Conservation (phyloP, 2,329 filamentous ascomycete species). For the Myriosclerotinia curreyana region DNA sequence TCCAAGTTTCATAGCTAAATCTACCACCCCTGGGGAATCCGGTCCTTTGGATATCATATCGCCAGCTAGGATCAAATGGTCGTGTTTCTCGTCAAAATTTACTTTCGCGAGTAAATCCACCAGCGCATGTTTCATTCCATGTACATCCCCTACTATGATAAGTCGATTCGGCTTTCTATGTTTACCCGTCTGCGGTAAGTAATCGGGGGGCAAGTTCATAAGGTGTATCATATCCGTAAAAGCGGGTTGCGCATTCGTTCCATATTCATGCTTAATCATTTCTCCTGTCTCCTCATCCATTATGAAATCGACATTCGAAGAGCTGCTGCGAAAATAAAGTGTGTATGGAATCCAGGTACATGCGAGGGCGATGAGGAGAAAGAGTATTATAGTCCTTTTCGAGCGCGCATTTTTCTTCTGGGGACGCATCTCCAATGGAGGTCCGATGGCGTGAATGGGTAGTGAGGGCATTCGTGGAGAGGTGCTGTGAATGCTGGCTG, state of each 20-base stretch:
- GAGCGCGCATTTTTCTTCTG: slow-evolving; percentile 1
- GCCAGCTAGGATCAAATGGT: slow-evolving; percentile 74
- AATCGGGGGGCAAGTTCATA: slow-evolving; percentile 34
- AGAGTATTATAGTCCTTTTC: slow-evolving; percentile 13
- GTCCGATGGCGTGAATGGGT: neutral
- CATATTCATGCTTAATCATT: slow-evolving; percentile 19
- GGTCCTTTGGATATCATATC: slow-evolving; percentile 86
- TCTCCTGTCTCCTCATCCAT: neutral
- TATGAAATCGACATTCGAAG: neutral
- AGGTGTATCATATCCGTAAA: slow-evolving; percentile 36
- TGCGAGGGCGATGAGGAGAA: slow-evolving; percentile 14
- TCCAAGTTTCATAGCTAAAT: slow-evolving; percentile 66
- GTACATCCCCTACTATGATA: slow-evolving; percentile 85
- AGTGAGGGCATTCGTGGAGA: slow-evolving; percentile 14
- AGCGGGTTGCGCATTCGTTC: slow-evolving; percentile 27
- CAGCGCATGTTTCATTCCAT: slow-evolving; percentile 75
- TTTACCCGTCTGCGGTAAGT: slow-evolving; percentile 38
- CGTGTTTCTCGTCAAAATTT: slow-evolving; percentile 57
- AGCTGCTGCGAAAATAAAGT: neutral
- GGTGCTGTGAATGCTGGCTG: neutral
- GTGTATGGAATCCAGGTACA: slow-evolving; percentile 17
- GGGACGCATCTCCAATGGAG: slow-evolving; percentile 5
- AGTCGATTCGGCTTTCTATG: slow-evolving; percentile 54
- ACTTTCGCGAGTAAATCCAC: slow-evolving; percentile 64
- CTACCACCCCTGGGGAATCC: slow-evolving; percentile 73